Percentiles rank a stretch among this genome's conserved stretches.
Conservation (phyloP, 2,329 filamentous ascomycete genomes). For the Colletotrichum scovillei region DNA sequence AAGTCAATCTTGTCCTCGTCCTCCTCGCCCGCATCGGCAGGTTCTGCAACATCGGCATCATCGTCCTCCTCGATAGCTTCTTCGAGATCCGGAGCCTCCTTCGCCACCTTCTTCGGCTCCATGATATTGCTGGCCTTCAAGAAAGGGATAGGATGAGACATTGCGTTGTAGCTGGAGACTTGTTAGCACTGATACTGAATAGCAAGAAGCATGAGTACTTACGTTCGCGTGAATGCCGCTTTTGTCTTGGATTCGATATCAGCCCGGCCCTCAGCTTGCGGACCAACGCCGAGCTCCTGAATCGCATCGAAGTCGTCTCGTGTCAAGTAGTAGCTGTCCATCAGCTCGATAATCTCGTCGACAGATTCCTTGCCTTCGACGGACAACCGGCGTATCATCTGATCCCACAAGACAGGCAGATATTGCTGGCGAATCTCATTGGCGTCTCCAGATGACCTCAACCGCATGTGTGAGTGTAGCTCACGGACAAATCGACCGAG, state of each 20-base stretch:
- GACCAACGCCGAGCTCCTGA: constrained; percentile 88
- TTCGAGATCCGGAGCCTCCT: constrained; percentile 91
- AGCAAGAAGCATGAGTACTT: constrained; percentile 52
- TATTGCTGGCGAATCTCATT: constrained; percentile 97
- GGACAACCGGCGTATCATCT: constrained; percentile 79
- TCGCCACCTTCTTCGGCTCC: constrained; percentile 76
- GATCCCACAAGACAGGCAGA: constrained; percentile 86
- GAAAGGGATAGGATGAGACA: constrained; percentile 90
- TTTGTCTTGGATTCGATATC: constrained; percentile 89
- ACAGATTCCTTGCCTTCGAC: constrained; percentile 85
- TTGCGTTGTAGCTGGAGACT: constrained; percentile 78
- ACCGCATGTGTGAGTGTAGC: constrained; percentile 96
- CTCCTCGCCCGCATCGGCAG: constrained; percentile 74
- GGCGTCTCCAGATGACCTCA: constrained; percentile 88
- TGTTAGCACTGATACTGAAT: constrained; percentile 33
- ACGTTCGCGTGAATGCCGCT: constrained; percentile 88
- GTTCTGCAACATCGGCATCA: constrained; percentile 70
- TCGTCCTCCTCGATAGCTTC: constrained; percentile 96
- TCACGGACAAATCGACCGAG: constrained; percentile 88
- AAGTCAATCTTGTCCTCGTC: constrained; percentile 85
- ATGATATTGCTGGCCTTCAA: constrained; percentile 89
- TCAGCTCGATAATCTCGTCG: constrained; percentile 86
- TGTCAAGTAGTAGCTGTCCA: constrained; percentile 97
- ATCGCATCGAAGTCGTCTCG: constrained; percentile 95
- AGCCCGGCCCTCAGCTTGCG: constrained; percentile 79